phyloP scores from a whole-genome alignment of 257 asterid species.

The Forsythia suspensa region DNA sequence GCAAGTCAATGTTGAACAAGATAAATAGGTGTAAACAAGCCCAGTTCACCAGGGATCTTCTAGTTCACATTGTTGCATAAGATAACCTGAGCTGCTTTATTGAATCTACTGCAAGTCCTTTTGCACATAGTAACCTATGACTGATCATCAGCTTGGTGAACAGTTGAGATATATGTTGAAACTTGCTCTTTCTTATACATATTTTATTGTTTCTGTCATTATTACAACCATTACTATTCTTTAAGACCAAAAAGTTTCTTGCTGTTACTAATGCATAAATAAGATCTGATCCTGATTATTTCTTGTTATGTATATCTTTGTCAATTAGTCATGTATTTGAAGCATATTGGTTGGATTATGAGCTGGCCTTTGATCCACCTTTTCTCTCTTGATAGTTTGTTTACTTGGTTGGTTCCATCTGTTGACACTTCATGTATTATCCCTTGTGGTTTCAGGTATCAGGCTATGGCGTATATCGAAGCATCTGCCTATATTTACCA shows the following conservation, averaged over 20 bases:
- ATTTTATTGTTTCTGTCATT: background rate
- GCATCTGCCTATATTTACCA: constrained; percentile 96
- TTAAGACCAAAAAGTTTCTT: background rate
- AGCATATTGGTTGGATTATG: constrained; percentile 1
- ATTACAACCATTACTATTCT: background rate
- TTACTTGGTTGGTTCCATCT: constrained; percentile 11
- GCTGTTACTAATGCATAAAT: background rate
- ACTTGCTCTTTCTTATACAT: background rate
- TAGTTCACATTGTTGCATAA: background rate
- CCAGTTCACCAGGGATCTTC: background rate
- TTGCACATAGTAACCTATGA: background rate
- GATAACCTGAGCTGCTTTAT: background rate
- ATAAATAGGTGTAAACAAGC: too few relatives aligned
- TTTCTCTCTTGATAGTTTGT: background rate
- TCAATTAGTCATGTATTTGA: background rate
- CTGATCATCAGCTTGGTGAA: background rate
- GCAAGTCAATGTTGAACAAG: background rate
- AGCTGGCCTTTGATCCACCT: constrained; percentile 3
- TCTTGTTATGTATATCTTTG: background rate
- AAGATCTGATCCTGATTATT: background rate
- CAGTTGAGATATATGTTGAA: background rate
- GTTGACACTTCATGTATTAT: constrained; percentile 20
- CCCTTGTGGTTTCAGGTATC: constrained; percentile 68
- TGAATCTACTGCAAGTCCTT: background rate
- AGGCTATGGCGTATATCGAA: constrained; percentile 90